Evolutionary conservation across 257 asterid genomes (phyloP).

Genomic region (Solanum piurae): DNA sequence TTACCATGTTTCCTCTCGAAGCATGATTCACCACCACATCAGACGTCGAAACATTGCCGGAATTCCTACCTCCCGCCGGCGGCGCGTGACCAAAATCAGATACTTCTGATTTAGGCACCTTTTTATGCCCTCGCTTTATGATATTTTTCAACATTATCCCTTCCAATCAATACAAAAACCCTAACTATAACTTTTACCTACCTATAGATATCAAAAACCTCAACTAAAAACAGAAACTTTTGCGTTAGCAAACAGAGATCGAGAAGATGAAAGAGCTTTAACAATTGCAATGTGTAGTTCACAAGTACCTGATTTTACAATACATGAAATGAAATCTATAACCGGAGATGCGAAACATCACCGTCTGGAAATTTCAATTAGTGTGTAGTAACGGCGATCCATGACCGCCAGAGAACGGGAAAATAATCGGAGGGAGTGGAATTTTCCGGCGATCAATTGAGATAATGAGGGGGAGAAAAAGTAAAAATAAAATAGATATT

Average conservation of each 20-base stretch:
- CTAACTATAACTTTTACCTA: slow-evolving; percentile 12
- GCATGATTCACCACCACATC: slow-evolving; percentile 40
- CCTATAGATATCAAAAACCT: neutral
- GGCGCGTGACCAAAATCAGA: slow-evolving; percentile 12
- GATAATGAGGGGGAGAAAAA: neutral
- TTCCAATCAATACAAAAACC: slow-evolving; percentile 17
- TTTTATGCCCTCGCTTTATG: slow-evolving; percentile 37
- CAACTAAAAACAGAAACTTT: neutral
- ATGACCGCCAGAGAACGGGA: slow-evolving; percentile 12
- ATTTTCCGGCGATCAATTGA: slow-evolving; percentile 18
- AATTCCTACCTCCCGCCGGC: slow-evolving; percentile 16
- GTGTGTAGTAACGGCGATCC: neutral
- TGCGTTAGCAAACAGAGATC: neutral
- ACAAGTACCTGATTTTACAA: neutral
- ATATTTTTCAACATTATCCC: slow-evolving; percentile 30
- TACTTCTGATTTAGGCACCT: slow-evolving; percentile 27
- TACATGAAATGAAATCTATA: neutral
- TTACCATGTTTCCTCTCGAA: slow-evolving; percentile 22
- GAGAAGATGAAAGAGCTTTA: neutral
- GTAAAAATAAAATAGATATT: neutral
- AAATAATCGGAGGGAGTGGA: slow-evolving; percentile 4
- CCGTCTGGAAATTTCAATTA: neutral
- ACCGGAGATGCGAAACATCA: neutral
- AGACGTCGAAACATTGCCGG: slow-evolving; percentile 32
- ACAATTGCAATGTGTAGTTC: neutral